These are phyloP conservation scores for Cladophialophora bantiana DNA, from an alignment of 2,329 filamentous ascomycete species.

Conservation along the genomic window DNA sequence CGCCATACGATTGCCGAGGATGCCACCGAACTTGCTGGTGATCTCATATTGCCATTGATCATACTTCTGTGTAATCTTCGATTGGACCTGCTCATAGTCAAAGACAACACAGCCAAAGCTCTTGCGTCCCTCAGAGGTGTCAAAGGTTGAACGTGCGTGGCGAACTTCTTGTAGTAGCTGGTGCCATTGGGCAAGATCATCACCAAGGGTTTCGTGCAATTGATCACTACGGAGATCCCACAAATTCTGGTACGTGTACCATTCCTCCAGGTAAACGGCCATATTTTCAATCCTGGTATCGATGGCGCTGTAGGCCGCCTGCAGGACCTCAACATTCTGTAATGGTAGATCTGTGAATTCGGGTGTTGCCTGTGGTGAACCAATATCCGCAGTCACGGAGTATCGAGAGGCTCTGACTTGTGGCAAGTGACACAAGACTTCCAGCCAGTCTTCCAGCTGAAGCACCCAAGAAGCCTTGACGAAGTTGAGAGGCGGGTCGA, in stretches of 20 bases:
- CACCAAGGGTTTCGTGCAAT: slow-evolving; percentile 89
- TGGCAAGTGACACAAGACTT: slow-evolving; percentile 86
- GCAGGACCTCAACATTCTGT: slow-evolving; percentile 79
- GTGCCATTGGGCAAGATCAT: slow-evolving; percentile 90
- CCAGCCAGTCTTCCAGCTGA: slow-evolving; percentile 92
- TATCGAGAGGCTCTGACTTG: slow-evolving; percentile 96
- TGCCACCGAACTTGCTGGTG: slow-evolving; percentile 86
- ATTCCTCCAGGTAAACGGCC: slow-evolving; percentile 89
- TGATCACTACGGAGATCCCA: slow-evolving; percentile 98
- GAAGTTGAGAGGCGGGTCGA: slow-evolving; percentile 91
- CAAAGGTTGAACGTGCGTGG: slow-evolving; percentile 93
- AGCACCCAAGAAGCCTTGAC: slow-evolving; percentile 92
- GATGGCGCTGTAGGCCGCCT: slow-evolving; percentile 80
- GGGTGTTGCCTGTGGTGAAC: slow-evolving; percentile 65
- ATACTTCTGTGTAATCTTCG: slow-evolving; percentile 98
- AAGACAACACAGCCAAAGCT: slow-evolving; percentile 94
- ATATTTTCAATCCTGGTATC: slow-evolving; percentile 84
- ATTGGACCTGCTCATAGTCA: slow-evolving; percentile 98
- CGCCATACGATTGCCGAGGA: slow-evolving; percentile 87
- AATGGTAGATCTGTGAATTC: slow-evolving; percentile 86
- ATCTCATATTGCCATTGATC: slow-evolving; percentile 99
- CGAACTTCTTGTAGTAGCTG: slow-evolving; percentile 96
- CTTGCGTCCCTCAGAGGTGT: slow-evolving; percentile 91
- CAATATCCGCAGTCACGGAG: slow-evolving; percentile 78
- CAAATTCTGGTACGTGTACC: slow-evolving; percentile 96